A percentile compares a stretch with the other conserved stretches of the same genome.
phyloP scores from a whole-genome alignment of 2,329 filamentous ascomycete species.

The Verticillium zaregamsianum region DNA sequence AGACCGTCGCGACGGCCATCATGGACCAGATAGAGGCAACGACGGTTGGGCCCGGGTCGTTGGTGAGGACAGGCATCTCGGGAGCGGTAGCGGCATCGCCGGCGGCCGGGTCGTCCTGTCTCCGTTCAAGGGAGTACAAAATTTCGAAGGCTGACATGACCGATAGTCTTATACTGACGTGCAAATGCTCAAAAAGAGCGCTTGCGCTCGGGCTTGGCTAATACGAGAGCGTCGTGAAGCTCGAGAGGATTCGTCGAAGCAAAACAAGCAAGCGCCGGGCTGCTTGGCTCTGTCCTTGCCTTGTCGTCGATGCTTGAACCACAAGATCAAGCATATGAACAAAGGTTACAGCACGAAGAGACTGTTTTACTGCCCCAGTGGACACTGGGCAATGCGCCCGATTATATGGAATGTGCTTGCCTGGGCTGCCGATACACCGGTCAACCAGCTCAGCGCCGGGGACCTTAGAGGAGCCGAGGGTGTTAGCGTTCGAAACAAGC shows the following conservation, averaged over 20 bases:
- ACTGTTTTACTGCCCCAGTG: too few species aligned
- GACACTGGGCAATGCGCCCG: neutral
- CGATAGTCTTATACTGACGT: neutral
- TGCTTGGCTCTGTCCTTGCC: neutral
- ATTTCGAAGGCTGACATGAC: neutral
- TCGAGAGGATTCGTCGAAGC: neutral
- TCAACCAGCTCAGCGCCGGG: neutral
- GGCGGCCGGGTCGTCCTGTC: neutral
- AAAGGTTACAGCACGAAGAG: neutral
- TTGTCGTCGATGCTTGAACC: neutral
- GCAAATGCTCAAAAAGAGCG: neutral
- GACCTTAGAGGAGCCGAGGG: neutral
- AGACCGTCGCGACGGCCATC: conserved; percentile 6
- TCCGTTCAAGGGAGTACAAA: neutral
- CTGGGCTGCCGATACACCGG: neutral
- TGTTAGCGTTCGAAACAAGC: neutral
- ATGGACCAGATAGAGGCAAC: conserved; percentile 11
- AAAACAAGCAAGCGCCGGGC: neutral
- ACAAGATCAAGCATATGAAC: neutral
- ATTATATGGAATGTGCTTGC: neutral
- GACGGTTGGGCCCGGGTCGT: conserved; percentile 6
- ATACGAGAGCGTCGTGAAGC: neutral
- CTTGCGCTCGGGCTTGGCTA: neutral
- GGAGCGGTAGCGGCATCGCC: neutral
- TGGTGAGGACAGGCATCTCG: conserved; percentile 1